A percentile compares a stretch with the other conserved stretches of the same genome.
Conservation (phyloP, 345 rosid species). For the Hibiscus syriacus region DNA sequence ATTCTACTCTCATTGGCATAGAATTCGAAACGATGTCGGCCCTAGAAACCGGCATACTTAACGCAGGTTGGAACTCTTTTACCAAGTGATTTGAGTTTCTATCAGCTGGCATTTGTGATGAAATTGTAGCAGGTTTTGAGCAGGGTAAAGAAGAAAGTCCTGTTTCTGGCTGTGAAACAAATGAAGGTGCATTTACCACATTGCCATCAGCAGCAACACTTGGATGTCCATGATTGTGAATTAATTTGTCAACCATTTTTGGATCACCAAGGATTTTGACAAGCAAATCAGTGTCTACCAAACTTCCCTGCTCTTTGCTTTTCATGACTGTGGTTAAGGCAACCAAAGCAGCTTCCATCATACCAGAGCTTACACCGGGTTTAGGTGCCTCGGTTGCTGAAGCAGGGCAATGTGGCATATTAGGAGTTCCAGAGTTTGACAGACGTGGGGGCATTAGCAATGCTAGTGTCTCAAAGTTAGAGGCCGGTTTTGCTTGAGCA, state of each 20-base stretch:
- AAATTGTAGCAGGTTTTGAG: background rate
- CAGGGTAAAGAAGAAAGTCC: background rate
- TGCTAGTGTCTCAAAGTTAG: constrained; percentile 4
- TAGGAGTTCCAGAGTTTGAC: constrained; percentile 7
- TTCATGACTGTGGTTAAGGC: constrained; percentile 28
- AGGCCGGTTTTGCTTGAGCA: background rate
- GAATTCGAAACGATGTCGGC: constrained; percentile 8
- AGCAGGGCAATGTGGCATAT: background rate
- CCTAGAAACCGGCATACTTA: constrained; percentile 9
- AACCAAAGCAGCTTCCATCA: constrained; percentile 32
- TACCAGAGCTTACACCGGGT: constrained; percentile 21
- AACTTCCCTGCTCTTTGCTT: constrained; percentile 28
- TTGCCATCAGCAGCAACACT: background rate
- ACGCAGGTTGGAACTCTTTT: constrained; percentile 1
- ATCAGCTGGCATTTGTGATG: background rate
- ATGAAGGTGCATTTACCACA: constrained; percentile 1
- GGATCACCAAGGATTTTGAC: constrained; percentile 49
- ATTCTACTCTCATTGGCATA: constrained; percentile 14
- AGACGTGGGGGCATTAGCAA: constrained; percentile 9
- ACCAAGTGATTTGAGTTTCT: constrained; percentile 5
- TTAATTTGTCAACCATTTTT: constrained; percentile 32
- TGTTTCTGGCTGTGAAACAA: constrained; percentile 8
- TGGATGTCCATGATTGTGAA: constrained; percentile 11
- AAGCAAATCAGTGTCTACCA: constrained; percentile 51
- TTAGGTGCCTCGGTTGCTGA: constrained; percentile 1